Percentiles rank a stretch among this genome's conserved stretches.
Evolutionary conservation across 2,329 filamentous ascomycete genomes (phyloP).

Genomic region (Colletotrichum eremochloae): DNA sequence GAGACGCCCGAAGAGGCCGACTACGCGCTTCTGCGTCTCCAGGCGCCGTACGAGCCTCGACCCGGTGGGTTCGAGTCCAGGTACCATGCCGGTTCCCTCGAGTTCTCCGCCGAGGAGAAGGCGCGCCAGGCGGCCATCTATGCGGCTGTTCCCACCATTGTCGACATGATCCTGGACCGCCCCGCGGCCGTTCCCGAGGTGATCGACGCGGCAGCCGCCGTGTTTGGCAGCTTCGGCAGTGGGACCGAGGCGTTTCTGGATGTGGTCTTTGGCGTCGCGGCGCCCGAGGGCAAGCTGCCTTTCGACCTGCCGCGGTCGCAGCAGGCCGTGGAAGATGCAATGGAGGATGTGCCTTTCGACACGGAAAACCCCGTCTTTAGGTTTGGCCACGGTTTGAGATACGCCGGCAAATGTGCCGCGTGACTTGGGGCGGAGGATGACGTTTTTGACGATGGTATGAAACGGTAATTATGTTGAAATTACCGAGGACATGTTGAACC

Average conservation of each 20-base stretch:
- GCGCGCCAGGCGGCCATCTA: slow-evolving; percentile 51
- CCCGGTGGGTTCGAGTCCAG: slow-evolving; percentile 55
- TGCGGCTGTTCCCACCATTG: slow-evolving; percentile 54
- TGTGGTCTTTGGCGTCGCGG: slow-evolving; percentile 54
- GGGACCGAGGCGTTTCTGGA: slow-evolving; percentile 58
- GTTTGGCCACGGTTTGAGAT: slow-evolving; percentile 49
- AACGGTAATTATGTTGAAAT: neutral
- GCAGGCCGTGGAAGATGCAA: slow-evolving; percentile 54
- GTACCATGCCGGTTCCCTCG: slow-evolving; percentile 57
- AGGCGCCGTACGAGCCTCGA: slow-evolving; percentile 55
- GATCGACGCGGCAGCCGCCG: slow-evolving; percentile 53
- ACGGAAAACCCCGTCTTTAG: slow-evolving; percentile 48
- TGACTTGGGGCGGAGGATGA: neutral
- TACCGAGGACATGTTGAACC: no score
- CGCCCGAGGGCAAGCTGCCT: slow-evolving; percentile 57
- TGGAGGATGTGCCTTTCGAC: slow-evolving; percentile 49
- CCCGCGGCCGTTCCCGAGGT: slow-evolving; percentile 58
- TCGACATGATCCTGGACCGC: slow-evolving; percentile 59
- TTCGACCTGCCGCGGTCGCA: slow-evolving; percentile 62
- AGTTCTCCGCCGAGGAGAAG: slow-evolving; percentile 52
- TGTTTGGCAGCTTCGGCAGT: slow-evolving; percentile 58
- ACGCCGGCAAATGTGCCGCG: slow-evolving; percentile 18
- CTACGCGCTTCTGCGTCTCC: slow-evolving; percentile 56
- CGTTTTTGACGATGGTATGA: neutral
- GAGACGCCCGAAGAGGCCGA: slow-evolving; percentile 55